phyloP scores from a whole-genome alignment of 78 protist genomes.

The Dictyostelium firmibasis region DNA sequence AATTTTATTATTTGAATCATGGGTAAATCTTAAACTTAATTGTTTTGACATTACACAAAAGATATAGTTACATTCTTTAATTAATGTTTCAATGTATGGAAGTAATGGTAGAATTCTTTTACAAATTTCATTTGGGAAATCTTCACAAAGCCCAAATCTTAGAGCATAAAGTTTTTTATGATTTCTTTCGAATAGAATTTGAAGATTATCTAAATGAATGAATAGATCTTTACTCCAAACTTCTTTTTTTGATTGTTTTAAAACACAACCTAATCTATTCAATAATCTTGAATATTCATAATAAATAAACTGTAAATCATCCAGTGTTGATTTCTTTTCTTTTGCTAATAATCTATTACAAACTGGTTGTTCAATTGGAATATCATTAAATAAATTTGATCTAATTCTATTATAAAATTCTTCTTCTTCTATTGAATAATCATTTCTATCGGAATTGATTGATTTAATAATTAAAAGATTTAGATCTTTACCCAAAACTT shows the following conservation, averaged over 20 bases:
- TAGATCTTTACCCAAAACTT: background rate
- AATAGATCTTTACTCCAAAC: conserved; percentile 17
- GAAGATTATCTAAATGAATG: background rate
- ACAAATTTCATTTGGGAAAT: conserved; percentile 4
- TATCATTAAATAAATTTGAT: background rate
- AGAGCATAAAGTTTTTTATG: background rate
- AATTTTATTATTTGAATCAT: background rate
- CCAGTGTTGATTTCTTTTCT: background rate
- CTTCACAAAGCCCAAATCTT: background rate
- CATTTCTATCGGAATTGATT: background rate
- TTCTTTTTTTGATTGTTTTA: conserved; percentile 21
- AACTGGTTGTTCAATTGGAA: background rate
- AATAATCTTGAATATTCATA: conserved; percentile 11
- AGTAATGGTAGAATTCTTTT: background rate
- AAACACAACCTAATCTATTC: background rate
- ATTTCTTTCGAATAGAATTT: conserved; percentile 9
- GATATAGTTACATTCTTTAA: background rate
- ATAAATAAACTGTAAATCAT: background rate
- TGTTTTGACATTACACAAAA: conserved; percentile 12
- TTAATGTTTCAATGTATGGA: background rate
- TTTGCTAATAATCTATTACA: background rate
- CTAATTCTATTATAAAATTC: background rate
- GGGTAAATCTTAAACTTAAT: background rate
- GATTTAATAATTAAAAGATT: background rate
- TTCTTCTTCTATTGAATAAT: background rate